Percentiles rank a stretch among this genome's conserved stretches.
phyloP scores from a whole-genome alignment of 345 rosid genomes.

The Bruguiera parviflora region DNA sequence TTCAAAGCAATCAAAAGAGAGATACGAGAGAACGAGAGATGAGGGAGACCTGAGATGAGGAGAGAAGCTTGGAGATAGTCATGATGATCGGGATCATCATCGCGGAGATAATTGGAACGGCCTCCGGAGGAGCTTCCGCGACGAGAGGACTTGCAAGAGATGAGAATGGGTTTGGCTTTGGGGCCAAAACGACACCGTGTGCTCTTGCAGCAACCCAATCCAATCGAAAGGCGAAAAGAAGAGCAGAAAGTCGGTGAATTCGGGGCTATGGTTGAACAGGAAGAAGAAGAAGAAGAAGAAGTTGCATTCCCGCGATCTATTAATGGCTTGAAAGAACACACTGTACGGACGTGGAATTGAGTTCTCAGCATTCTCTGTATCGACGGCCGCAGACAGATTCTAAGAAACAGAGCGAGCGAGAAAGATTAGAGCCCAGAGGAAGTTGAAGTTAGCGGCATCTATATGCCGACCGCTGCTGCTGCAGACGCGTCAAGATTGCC shows the following conservation, averaged over 20 bases:
- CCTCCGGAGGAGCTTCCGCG: slow-evolving; percentile 37
- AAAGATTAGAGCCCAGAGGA: not conserved
- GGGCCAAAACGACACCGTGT: slow-evolving; percentile 20
- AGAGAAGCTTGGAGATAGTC: slow-evolving; percentile 68
- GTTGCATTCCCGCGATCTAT: slow-evolving; percentile 19
- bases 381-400: not conserved
- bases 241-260: not conserved
- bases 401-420: not conserved
- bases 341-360: slow-evolving; percentile 28
- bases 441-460: not conserved
- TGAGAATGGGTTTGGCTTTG: slow-evolving; percentile 15
- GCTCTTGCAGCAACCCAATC: slow-evolving; percentile 20
- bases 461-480: not conserved
- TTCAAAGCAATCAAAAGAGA: not conserved
- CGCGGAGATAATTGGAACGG: slow-evolving; percentile 32
- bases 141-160: slow-evolving; percentile 42
- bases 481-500: not conserved
- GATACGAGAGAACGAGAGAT: not conserved
- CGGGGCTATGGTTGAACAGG: not conserved
- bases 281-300: not conserved
- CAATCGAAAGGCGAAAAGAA: slow-evolving; percentile 11
- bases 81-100: slow-evolving; percentile 33
- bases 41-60: slow-evolving; percentile 56
- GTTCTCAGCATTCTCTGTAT: slow-evolving; percentile 38
- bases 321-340: slow-evolving; percentile 17